Base-by-base conservation (phyloP, 495 filamentous ascomycete genomes). In the Apodospora peruviana region DNA sequence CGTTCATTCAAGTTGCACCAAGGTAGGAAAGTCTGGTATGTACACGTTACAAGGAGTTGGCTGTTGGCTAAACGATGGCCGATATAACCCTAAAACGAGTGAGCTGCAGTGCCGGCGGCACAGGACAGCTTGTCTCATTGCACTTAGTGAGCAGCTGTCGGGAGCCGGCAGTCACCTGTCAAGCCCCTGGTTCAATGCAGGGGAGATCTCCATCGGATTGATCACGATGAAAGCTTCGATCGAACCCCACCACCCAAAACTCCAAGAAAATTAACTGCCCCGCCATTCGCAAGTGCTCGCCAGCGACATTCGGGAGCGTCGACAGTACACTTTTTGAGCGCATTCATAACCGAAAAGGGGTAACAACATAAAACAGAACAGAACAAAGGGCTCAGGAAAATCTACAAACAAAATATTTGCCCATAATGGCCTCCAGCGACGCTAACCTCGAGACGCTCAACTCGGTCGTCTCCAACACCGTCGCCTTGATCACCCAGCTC, bases 401-500 rank as follows among this genome's bases (percentile, higher is more conserved):
- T n/a, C n/a, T n/a, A n/a, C n/a, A n/a, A n/a, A n/a, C n/a, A n/a
- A n/a, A n/a, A n/a, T n/a, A n/a, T n/a, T n/a, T n/a, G 21, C 27
- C 44, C 40, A 38, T 9, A 22, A 66, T 68, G 48, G 21, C 62
- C 2, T 40, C 60, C n/a, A 18, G 49, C 0, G 36, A 35, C 17
- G 52, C 61, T 2, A 39, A 50, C 12, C 44, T 62, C 35, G 52
- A 53, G 23, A 51, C 52, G 5, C 53, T 67, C 20, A 53, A 50
- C 36, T 38, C 51, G 19, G 45, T 65, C 9, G 44, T 63, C 17
- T 47, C 46, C 19, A 60, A 44, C 39, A 51, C 61, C 5, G 32
- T 65, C 19, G 16, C 45, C 18, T 59, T 75, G 3, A 63, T 69
- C 49, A 48, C 48, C 14, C 65, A 69, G 49, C 55, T 75, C 39